These are phyloP conservation scores for Pseudonitzschia multiseries DNA, from an alignment of 108 stramenopile genomes.

Conservation along the genomic window DNA sequence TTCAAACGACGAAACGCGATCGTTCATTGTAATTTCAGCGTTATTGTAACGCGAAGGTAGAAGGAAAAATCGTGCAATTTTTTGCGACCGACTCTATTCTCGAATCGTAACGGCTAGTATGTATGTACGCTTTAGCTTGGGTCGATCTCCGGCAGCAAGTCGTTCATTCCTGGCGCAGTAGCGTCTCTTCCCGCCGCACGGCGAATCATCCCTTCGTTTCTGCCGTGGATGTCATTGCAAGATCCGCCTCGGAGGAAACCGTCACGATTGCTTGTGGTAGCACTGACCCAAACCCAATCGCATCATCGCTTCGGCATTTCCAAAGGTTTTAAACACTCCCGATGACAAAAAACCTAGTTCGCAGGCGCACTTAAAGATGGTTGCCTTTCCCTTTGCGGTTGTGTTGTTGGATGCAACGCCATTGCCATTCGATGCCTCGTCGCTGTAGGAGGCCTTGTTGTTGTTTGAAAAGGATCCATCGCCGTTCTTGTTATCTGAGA, in stretches of 20 bases:
- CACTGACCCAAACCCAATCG: conserved; percentile 53
- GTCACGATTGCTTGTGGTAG: conserved; percentile 45
- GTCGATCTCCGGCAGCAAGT: too few relatives aligned
- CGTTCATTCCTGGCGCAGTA: too few relatives aligned
- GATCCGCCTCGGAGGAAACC: too few relatives aligned
- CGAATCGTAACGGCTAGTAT: too few relatives aligned
- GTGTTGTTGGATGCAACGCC: too few relatives aligned
- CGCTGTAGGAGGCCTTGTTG: not conserved
- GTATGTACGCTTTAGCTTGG: too few relatives aligned
- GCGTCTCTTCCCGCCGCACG: not conserved
- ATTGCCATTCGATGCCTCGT: not conserved
- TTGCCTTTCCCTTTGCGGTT: not conserved
- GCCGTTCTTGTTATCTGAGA: not conserved
- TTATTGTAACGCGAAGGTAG: too few relatives aligned
- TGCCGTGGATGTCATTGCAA: not conserved
- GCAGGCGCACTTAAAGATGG: conserved; percentile 46
- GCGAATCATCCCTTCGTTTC: not conserved
- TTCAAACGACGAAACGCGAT: too few relatives aligned
- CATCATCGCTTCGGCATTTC: conserved; percentile 53
- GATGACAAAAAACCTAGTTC: conserved; percentile 51
- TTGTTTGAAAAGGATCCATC: conserved; percentile 11
- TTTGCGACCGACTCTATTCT: too few relatives aligned
- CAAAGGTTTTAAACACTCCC: conserved; percentile 46
- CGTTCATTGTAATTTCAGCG: too few relatives aligned
- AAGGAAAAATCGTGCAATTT: too few relatives aligned